Evolutionary conservation across 345 rosid genomes (phyloP), one percentile per base, ranked within the genome.

Genomic region (Eucalyptus leucophloia): DNA sequence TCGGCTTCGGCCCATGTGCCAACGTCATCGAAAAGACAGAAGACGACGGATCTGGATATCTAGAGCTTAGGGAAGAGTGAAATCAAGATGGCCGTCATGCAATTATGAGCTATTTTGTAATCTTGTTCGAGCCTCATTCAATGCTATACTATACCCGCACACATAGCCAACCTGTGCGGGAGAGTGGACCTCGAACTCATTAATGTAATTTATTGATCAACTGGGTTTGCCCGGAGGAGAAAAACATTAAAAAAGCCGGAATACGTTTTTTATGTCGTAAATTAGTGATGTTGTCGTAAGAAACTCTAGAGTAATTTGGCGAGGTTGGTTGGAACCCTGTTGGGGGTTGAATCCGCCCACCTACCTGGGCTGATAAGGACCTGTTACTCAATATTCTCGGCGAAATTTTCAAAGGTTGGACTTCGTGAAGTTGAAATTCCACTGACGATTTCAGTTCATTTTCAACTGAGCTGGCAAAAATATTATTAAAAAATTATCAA

Each of bases 101-200:
- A 0, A 37, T 21, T 21, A 30, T 0, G 17, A 37, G 30, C 47
- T 21, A 18, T 5, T 0, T 40, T 17, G 40, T n/a, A 15, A 15
- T 7, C 21, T 65, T 77, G 9, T 8, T 77, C 12, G 83, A 40
- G 15, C 26, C 45, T 5, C 62, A 56, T 77, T 77, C 83, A 37
- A 77, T 37, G 82, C 45, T 2, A 69, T 69, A 30, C 3, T n/a
- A 67, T 32, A 16, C 80, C 40, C 18, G 1, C 69, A 7, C 32
- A n/a, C 37, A 16, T 9, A 1, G 42, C 81, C 81, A 17, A 17
- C 42, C 24, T 18, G 81, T 34, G 44, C 18, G 12, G 81, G 13
- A 34, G 44, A 69, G 81, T 34, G 42, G 81, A 9, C 42, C 81
- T 9, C 5, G 23, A 69, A 18, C 81, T 69, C 81, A 18, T 18